Conservation (phyloP, 1,284 basidiomycete genomes). For the Cryptococcus sp. region DNA sequence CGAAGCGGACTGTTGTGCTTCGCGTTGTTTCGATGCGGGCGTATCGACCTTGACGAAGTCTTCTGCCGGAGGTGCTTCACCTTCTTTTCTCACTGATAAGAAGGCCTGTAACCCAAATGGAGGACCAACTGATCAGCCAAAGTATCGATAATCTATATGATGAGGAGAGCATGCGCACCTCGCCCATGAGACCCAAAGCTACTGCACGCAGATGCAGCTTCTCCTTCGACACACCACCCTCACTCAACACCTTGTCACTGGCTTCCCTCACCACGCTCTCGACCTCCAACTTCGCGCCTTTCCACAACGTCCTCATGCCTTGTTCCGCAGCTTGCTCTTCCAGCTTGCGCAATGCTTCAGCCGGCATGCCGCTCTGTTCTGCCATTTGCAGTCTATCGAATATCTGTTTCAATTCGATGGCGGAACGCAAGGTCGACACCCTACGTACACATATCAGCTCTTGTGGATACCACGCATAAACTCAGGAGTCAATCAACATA, state of each 20-base stretch:
- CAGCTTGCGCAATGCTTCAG: slow-evolving; percentile 83
- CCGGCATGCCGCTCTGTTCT: slow-evolving; percentile 79
- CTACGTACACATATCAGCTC: slow-evolving; percentile 51
- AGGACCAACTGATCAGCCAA: not conserved
- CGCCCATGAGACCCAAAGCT: slow-evolving; percentile 79
- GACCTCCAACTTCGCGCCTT: slow-evolving; percentile 93
- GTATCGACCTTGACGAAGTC: slow-evolving; percentile 86
- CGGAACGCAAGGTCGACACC: slow-evolving; percentile 64
- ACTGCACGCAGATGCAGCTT: slow-evolving; percentile 75
- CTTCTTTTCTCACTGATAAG: slow-evolving; percentile 65
- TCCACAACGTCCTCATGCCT: slow-evolving; percentile 85
- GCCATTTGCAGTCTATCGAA: slow-evolving; percentile 95
- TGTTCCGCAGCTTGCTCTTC: slow-evolving; percentile 98
- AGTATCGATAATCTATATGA: not conserved
- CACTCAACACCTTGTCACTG: slow-evolving; percentile 77
- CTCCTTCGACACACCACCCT: slow-evolving; percentile 52
- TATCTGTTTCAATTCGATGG: slow-evolving; percentile 88
- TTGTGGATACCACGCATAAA: too few species aligned
- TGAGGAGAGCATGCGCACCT: slow-evolving; percentile 60
- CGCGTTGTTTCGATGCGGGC: slow-evolving; percentile 51
- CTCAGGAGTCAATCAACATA: slow-evolving; percentile 53
- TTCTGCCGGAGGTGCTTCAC: slow-evolving; percentile 49
- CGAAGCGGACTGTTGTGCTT: slow-evolving; percentile 25
- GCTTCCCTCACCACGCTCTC: slow-evolving; percentile 92
- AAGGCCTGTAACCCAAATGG: slow-evolving; percentile 37